Evolutionary conservation across 2,329 filamentous ascomycete species (phyloP).

Genomic region (Diplodia corticola): DNA sequence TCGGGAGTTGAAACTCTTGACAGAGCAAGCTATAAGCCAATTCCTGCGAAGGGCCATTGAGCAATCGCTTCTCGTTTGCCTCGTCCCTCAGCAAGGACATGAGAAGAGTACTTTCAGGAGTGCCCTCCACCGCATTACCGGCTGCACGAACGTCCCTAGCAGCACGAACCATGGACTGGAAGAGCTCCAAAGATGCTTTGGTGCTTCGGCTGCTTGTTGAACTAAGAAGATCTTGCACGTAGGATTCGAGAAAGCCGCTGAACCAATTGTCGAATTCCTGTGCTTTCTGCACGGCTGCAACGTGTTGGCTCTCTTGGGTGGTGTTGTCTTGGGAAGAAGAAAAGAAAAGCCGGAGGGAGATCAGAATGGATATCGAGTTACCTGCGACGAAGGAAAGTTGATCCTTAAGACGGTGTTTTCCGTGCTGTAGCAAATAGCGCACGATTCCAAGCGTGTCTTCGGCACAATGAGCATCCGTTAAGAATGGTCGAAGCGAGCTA

Average conservation of each 20-base stretch:
- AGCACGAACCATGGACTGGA: constrained; percentile 66
- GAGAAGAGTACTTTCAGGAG: constrained; percentile 76
- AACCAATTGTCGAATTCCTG: constrained; percentile 79
- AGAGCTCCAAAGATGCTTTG: constrained; percentile 48
- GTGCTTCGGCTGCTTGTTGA: not conserved
- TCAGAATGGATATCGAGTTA: constrained; percentile 74
- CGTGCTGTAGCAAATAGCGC: constrained; percentile 76
- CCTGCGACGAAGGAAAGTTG: constrained; percentile 78
- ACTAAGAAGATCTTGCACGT: constrained; percentile 27
- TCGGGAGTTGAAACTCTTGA: constrained; percentile 67
- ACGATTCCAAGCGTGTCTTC: constrained; percentile 87
- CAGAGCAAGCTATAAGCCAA: constrained; percentile 74
- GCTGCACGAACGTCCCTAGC: constrained; percentile 66
- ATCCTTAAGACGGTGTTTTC: constrained; percentile 62
- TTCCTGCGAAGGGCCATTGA: constrained; percentile 69
- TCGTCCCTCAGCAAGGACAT: constrained; percentile 78
- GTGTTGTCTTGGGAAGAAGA: constrained; percentile 74
- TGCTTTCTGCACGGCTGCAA: constrained; percentile 73
- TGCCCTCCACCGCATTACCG: constrained; percentile 68
- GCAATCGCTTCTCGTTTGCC: constrained; percentile 59
- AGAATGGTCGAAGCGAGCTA: constrained; percentile 73
- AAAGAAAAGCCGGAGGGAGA: constrained; percentile 75
- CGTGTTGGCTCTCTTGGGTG: constrained; percentile 81
- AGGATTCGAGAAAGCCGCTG: constrained; percentile 64
- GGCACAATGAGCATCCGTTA: constrained; percentile 82